Conservation (phyloP, 371 early-diverging fungal genomes). For the Rhizopus sp. region DNA sequence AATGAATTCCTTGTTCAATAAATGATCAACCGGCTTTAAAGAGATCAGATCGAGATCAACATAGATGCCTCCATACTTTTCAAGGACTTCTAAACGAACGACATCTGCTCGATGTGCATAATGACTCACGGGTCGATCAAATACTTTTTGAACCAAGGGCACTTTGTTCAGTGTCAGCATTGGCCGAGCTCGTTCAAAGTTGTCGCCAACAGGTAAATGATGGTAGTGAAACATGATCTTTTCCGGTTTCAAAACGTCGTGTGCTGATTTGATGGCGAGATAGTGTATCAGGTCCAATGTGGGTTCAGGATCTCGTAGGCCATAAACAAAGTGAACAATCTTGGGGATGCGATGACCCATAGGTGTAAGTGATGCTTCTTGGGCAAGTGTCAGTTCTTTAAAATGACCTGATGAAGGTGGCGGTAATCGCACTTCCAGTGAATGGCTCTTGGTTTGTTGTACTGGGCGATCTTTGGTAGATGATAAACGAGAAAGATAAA, state of each 20-base stretch:
- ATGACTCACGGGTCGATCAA: slow-evolving; percentile 43
- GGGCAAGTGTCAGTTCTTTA: slow-evolving; percentile 30
- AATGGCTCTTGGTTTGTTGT: background rate
- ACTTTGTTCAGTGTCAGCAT: slow-evolving; percentile 44
- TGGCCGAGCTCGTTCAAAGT: slow-evolving; percentile 46
- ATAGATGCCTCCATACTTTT: slow-evolving; percentile 55
- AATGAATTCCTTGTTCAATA: slow-evolving; percentile 46
- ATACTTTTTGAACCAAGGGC: slow-evolving; percentile 34
- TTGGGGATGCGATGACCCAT: slow-evolving; percentile 38
- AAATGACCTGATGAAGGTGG: slow-evolving; percentile 14
- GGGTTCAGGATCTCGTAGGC: slow-evolving; percentile 45
- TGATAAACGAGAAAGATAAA: background rate
- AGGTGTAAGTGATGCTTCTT: slow-evolving; percentile 13
- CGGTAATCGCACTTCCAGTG: slow-evolving; percentile 14
- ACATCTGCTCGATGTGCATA: slow-evolving; percentile 57
- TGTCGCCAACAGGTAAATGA: slow-evolving; percentile 42
- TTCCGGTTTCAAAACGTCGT: slow-evolving; percentile 47
- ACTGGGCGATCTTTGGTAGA: background rate
- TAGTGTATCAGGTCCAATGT: slow-evolving; percentile 53
- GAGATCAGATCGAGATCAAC: slow-evolving; percentile 58
- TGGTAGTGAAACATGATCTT: slow-evolving; percentile 57
- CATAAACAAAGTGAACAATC: slow-evolving; percentile 57
- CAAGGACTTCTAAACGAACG: slow-evolving; percentile 42
- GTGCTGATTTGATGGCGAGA: slow-evolving; percentile 55
- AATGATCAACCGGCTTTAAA: slow-evolving; percentile 45